These are phyloP conservation scores for Colletotrichum sp. DNA, from an alignment of 2,329 filamentous ascomycete species.

Conservation along the genomic window DNA sequence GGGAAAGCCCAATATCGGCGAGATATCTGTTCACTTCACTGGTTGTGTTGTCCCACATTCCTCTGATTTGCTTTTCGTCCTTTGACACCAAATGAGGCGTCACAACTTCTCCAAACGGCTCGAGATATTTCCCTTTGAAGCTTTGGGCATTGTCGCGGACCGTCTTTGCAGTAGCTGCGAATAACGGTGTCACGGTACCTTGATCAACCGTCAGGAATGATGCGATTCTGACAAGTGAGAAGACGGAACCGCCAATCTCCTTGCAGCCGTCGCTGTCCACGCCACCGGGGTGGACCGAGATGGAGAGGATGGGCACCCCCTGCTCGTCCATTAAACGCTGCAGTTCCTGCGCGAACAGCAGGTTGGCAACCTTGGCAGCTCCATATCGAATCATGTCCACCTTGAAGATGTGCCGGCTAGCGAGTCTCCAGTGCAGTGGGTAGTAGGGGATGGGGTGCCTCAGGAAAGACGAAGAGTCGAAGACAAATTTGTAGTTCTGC, in stretches of 20 bases:
- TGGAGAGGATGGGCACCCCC: constrained; percentile 18
- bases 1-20: not conserved
- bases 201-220: constrained; percentile 14
- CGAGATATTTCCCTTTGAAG: constrained; percentile 25
- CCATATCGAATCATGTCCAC: constrained; percentile 28
- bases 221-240: constrained; percentile 4
- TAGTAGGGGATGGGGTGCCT: constrained; percentile 4
- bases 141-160: constrained; percentile 5
- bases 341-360: constrained; percentile 26
- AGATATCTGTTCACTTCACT: constrained; percentile 17
- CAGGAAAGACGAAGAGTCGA: constrained; percentile 18
- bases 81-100: constrained; percentile 14
- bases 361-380: constrained; percentile 26
- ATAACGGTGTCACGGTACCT: constrained; percentile 22
- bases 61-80: constrained; percentile 8
- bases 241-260: not conserved
- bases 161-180: constrained; percentile 22
- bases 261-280: constrained; percentile 2
- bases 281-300: constrained; percentile 25
- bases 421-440: constrained; percentile 18
- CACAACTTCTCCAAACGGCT: constrained; percentile 16
- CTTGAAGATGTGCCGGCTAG: constrained; percentile 11
- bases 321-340: constrained; percentile 23
- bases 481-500: constrained; percentile 22
- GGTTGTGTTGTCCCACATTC: constrained; percentile 24